These are phyloP conservation scores for Mycena filopes DNA, from an alignment of 768 basidiomycete species.

Conservation along the genomic window DNA sequence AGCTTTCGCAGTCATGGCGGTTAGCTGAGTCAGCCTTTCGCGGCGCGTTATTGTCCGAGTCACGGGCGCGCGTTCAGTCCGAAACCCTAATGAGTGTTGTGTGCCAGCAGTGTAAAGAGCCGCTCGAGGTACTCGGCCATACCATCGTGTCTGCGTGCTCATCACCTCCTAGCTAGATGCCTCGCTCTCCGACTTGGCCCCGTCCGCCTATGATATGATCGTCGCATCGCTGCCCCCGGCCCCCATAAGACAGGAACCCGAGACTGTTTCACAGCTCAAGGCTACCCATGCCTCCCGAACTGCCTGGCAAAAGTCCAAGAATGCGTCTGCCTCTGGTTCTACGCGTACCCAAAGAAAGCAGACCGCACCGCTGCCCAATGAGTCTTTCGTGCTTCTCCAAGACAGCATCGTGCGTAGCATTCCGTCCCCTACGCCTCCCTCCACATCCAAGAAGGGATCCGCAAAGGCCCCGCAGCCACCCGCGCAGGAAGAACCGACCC, in stretches of 20 bases:
- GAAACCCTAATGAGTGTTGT: constrained; percentile 55
- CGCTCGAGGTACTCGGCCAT: constrained; percentile 69
- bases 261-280: constrained; percentile 53
- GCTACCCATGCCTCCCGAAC: constrained; percentile 58
- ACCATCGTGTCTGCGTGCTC: constrained; percentile 19
- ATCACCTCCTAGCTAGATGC: constrained; percentile 73
- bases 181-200: constrained; percentile 89
- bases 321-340: constrained; percentile 53
- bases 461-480: constrained; percentile 42
- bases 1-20: too few relatives aligned
- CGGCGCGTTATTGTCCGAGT: neutral
- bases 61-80: too few relatives aligned
- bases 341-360: constrained; percentile 71
- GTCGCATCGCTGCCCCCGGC: constrained; percentile 72
- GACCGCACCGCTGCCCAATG: constrained; percentile 70
- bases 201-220: constrained; percentile 89
- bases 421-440: constrained; percentile 61
- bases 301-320: constrained; percentile 71
- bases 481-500: constrained; percentile 58
- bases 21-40: constrained; percentile 17
- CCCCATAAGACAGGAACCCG: constrained; percentile 50
- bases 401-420: constrained; percentile 83
- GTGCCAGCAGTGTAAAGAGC: constrained; percentile 93
- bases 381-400: constrained; percentile 92
- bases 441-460: constrained; percentile 55